Percentiles rank a stretch among this genome's conserved stretches.
phyloP scores from a whole-genome alignment of 2,329 filamentous ascomycete genomes.

The Aureobasidium uvarum region DNA sequence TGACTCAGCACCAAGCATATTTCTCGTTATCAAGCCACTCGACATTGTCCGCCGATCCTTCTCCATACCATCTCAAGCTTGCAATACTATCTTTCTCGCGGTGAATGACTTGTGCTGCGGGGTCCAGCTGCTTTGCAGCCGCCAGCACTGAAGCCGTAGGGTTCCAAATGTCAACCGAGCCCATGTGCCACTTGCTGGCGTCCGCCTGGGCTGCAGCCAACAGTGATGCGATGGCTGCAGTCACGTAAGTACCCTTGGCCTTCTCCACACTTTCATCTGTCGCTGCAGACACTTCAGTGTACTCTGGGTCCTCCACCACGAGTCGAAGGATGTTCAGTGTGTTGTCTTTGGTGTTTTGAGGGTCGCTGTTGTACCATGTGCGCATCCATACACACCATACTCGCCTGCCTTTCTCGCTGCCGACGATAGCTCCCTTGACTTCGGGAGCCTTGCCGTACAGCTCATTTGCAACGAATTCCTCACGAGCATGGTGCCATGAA shows the following conservation, averaged over 20 bases:
- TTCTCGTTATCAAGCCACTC: slow-evolving; percentile 77
- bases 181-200: slow-evolving; percentile 68
- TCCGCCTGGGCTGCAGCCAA: slow-evolving; percentile 66
- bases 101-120: slow-evolving; percentile 51
- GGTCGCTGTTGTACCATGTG: slow-evolving; percentile 59
- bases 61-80: slow-evolving; percentile 69
- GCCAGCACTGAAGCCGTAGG: slow-evolving; percentile 56
- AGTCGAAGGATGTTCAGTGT: slow-evolving; percentile 68
- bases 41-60: slow-evolving; percentile 51
- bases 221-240: slow-evolving; percentile 60
- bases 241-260: slow-evolving; percentile 33
- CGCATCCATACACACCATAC: slow-evolving; percentile 74
- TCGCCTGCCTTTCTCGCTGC: slow-evolving; percentile 50
- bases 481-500: slow-evolving; percentile 75
- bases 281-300: slow-evolving; percentile 32
- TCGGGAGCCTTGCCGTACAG: slow-evolving; percentile 58
- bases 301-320: slow-evolving; percentile 58
- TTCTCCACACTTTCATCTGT: slow-evolving; percentile 30
- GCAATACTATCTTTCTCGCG: slow-evolving; percentile 67
- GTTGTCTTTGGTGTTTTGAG: slow-evolving; percentile 58
- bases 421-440: slow-evolving; percentile 69
- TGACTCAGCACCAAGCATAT: slow-evolving; percentile 67
- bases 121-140: slow-evolving; percentile 48
- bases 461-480: slow-evolving; percentile 70
- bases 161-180: slow-evolving; percentile 78